Evolutionary conservation across 495 filamentous ascomycete species (phyloP).

Genomic region (Filosporella fistucella): DNA sequence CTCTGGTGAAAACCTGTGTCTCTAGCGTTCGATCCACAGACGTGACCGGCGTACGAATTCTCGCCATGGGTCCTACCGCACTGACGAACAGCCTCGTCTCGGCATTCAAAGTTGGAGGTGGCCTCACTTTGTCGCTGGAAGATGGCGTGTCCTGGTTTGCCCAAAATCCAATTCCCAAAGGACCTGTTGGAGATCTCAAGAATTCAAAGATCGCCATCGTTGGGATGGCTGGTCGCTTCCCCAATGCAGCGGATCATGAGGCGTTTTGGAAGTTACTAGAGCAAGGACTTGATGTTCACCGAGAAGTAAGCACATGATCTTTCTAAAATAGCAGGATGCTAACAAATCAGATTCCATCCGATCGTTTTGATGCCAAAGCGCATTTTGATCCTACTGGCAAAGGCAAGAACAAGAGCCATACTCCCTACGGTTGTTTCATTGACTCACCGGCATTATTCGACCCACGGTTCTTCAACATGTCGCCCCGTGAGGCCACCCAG

Average conservation of each 20-base stretch:
- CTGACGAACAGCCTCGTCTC: constrained; percentile 33
- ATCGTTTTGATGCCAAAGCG: constrained; percentile 36
- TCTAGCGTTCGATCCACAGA: constrained; percentile 1
- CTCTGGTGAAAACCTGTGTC: constrained; percentile 6
- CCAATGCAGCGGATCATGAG: constrained; percentile 32
- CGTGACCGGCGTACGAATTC: background rate
- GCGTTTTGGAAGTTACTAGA: constrained; percentile 40
- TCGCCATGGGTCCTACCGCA: constrained; percentile 12
- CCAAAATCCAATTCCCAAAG: constrained; percentile 57
- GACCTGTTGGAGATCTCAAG: constrained; percentile 73
- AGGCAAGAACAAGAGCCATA: constrained; percentile 73
- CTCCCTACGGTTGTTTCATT: constrained; percentile 40
- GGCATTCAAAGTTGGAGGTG: constrained; percentile 33
- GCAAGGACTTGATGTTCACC: constrained; percentile 28
- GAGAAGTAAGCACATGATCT: constrained; percentile 3
- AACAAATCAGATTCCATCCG: constrained; percentile 41
- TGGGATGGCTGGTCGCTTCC: constrained; percentile 34
- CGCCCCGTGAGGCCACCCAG: constrained; percentile 82
- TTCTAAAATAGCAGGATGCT: constrained; percentile 34
- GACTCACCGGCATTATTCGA: constrained; percentile 61
- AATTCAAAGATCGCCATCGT: constrained; percentile 51
- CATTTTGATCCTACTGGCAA: constrained; percentile 51
- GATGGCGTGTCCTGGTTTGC: constrained; percentile 42
- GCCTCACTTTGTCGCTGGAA: constrained; percentile 35
- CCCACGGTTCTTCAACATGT: constrained; percentile 93